phyloP scores from a whole-genome alignment of 352 stramenopile genomes.

The Pythium insidiosum region DNA sequence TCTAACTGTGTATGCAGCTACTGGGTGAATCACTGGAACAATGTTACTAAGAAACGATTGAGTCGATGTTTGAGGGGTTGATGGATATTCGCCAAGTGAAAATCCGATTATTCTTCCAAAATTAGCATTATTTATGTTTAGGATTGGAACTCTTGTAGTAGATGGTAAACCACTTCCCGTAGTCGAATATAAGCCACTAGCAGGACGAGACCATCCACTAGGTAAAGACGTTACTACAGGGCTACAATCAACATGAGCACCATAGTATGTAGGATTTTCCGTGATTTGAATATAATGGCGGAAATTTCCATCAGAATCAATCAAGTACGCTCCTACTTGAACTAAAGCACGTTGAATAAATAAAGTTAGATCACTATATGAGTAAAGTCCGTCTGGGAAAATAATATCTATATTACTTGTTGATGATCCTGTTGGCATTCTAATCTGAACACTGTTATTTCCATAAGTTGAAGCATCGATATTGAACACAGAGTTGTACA shows the following conservation, averaged over 20 bases:
- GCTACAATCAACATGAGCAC: constrained; percentile 8
- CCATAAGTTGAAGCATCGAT: constrained; percentile 9
- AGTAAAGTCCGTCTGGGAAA: constrained; percentile 14
- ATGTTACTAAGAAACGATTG: constrained; percentile 1
- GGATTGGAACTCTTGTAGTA: background rate
- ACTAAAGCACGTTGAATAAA: constrained; percentile 12
- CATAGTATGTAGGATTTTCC: constrained; percentile 15
- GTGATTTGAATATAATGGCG: constrained; percentile 12
- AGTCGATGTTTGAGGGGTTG: background rate
- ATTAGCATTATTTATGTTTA: background rate
- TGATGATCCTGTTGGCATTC: constrained; percentile 11
- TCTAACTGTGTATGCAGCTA: background rate
- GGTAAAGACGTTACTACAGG: constrained; percentile 7
- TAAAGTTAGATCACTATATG: constrained; percentile 12
- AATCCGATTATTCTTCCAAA: constrained; percentile 6
- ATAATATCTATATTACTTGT: constrained; percentile 8
- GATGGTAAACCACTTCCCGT: constrained; percentile 16
- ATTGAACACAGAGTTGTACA: constrained; percentile 18
- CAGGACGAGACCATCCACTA: constrained; percentile 8
- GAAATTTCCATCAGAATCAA: constrained; percentile 11
- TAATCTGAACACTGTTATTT: constrained; percentile 14
- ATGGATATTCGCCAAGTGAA: background rate
- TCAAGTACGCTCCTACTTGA: constrained; percentile 15
- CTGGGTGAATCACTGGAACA: background rate
- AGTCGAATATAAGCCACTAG: constrained; percentile 13